Conservation (phyloP, 2,329 filamentous ascomycete species). For the Elsinoe necatrix region DNA sequence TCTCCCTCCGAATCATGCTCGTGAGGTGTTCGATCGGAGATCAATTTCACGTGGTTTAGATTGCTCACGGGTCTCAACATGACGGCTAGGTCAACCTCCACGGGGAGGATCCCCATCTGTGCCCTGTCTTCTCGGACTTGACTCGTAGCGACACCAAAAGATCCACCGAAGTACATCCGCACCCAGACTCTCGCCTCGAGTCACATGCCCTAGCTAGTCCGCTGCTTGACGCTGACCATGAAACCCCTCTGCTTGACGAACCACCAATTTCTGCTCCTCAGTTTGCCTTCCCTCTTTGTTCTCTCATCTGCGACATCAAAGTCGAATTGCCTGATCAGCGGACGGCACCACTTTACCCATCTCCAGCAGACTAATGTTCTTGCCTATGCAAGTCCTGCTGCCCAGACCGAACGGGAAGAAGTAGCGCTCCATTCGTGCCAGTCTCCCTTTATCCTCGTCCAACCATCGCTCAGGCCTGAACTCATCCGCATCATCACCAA, state of each 20-base stretch:
- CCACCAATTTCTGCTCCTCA: not conserved
- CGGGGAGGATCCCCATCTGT: not conserved
- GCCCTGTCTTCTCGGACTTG: not conserved
- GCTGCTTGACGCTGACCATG: not conserved
- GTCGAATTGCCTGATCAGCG: slow-evolving; percentile 23
- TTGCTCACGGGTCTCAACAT: not conserved
- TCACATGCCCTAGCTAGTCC: not conserved
- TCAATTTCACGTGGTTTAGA: not conserved
- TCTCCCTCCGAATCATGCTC: not conserved
- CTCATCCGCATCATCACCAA: slow-evolving; percentile 34
- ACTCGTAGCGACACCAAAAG: not conserved
- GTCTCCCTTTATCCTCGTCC: slow-evolving; percentile 33
- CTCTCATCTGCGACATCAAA: not conserved
- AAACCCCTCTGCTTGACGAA: slow-evolving; percentile 2
- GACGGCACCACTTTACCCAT: slow-evolving; percentile 26
- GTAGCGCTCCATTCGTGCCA: slow-evolving; percentile 16
- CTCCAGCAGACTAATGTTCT: slow-evolving; percentile 25
- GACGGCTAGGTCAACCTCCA: not conserved
- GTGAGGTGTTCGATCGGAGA: not conserved
- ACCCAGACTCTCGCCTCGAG: not conserved
- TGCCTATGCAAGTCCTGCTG: slow-evolving; percentile 30
- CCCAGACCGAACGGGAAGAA: slow-evolving; percentile 30
- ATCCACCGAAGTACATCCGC: not conserved
- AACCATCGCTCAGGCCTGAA: slow-evolving; percentile 47
- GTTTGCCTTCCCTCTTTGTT: not conserved